These are phyloP conservation scores for Endocalyx cinctus DNA, from an alignment of 2,329 filamentous ascomycete species.

Conservation along the genomic window DNA sequence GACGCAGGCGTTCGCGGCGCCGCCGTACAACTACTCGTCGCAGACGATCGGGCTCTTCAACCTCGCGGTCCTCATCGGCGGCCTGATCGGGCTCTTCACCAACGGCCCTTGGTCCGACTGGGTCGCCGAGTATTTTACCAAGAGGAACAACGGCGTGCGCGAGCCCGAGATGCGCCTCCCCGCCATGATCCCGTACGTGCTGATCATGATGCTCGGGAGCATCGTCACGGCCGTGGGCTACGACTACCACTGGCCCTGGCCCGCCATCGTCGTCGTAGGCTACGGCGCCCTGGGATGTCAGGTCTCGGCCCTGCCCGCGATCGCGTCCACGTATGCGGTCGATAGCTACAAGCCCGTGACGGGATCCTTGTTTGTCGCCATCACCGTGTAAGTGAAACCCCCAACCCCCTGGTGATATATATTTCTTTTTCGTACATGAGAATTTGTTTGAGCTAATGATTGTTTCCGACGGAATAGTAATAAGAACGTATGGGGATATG, in stretches of 20 bases:
- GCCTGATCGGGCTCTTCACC: slow-evolving; percentile 34
- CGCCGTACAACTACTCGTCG: slow-evolving; percentile 11
- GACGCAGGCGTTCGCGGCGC: slow-evolving; percentile 7
- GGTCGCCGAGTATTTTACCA: slow-evolving; percentile 34
- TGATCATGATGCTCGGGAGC: slow-evolving; percentile 40
- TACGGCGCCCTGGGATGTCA: slow-evolving; percentile 33
- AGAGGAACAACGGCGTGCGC: slow-evolving; percentile 39
- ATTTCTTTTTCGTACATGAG: too few species aligned
- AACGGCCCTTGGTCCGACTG: slow-evolving; percentile 41
- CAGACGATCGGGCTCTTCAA: slow-evolving; percentile 43
- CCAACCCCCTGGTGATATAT: neutral
- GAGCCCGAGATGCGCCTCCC: slow-evolving; percentile 45
- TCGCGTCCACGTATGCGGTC: slow-evolving; percentile 54
- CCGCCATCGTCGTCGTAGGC: slow-evolving; percentile 42
- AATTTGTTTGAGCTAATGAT: too few species aligned
- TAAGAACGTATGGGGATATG: slow-evolving; percentile 26
- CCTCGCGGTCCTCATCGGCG: slow-evolving; percentile 39
- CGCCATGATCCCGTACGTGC: slow-evolving; percentile 39
- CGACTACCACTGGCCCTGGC: slow-evolving; percentile 43
- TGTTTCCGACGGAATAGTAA: too few species aligned
- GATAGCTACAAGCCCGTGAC: slow-evolving; percentile 63
- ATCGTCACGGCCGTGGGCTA: slow-evolving; percentile 43
- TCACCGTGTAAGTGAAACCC: slow-evolving; percentile 38
- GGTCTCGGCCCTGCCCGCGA: slow-evolving; percentile 49
- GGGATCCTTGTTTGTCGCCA: slow-evolving; percentile 52